A percentile compares a stretch with the other conserved stretches of the same genome.
phyloP scores from a whole-genome alignment of 176 grass and related monocot genomes.

The Alopecurus myosuroides region DNA sequence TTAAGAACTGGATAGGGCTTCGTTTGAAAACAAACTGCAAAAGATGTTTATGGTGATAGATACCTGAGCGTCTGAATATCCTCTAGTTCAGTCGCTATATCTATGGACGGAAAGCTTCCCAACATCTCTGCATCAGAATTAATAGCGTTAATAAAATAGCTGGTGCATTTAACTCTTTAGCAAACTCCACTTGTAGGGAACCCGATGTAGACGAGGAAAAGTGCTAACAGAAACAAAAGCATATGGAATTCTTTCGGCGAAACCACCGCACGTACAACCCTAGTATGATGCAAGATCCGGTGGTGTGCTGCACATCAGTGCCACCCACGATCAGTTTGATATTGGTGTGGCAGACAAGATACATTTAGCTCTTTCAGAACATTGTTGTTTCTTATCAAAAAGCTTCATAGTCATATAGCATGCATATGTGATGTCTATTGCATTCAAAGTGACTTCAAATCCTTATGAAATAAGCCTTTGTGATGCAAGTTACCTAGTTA shows the following conservation, averaged over 20 bases:
- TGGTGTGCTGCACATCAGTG: too few relatives aligned
- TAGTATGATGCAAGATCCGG: too few relatives aligned
- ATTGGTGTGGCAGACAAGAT: too few relatives aligned
- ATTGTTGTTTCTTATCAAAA: not conserved
- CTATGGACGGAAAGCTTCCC: conserved; percentile 44
- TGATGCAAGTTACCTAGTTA: not conserved
- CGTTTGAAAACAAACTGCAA: not conserved
- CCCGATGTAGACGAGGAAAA: not conserved
- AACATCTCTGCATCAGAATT: conserved; percentile 60
- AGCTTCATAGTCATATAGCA: not conserved
- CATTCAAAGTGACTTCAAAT: not conserved
- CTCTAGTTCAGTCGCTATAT: conserved; percentile 55
- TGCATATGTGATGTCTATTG: not conserved
- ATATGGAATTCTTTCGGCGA: not conserved
- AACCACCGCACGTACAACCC: too few relatives aligned
- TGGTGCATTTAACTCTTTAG: not conserved
- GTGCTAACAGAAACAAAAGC: not conserved
- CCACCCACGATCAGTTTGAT: too few relatives aligned
- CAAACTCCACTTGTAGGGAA: not conserved
- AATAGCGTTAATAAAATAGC: not conserved
- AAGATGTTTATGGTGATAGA: not conserved
- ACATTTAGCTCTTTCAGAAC: not conserved
- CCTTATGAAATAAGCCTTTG: too few relatives aligned
- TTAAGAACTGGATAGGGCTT: not conserved
- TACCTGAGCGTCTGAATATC: too few relatives aligned